Base-by-base conservation (phyloP, 1,284 basidiomycete species). In the Rhizoctonia solani region DNA sequence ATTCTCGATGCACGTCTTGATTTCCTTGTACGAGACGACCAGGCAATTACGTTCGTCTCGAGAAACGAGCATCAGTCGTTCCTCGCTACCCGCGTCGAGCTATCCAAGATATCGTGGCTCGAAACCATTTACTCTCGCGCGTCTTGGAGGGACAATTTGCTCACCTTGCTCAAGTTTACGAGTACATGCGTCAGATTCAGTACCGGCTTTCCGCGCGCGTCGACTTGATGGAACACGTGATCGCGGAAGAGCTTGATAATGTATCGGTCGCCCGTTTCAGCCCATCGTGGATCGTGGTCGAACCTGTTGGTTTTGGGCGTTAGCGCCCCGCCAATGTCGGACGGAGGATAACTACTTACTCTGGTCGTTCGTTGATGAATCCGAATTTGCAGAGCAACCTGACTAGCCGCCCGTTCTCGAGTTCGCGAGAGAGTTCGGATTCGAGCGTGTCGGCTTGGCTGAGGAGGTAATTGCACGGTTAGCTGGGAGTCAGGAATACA, bases 241-340 rank as follows among this genome's bases (percentile, higher is more conserved):
- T 99, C 97, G 29, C 97, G 86, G 84, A 99, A 99, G 55, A 99
- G 85, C 81, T 97, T 98, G 81, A 99, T 85, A 74, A 99, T 93
- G 76, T 99, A 99, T 68, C 95, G 84, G 75, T 99, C 97, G 13
- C 97, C 97, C 1, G 96, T 98, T 76, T 99, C 97, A 6, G 95
- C 95, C 96, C 96, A 99, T 9, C 95, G 85, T 1, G 93, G 87
- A 75, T 98, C 96, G 61, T 92, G 88, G 56, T 96, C 93, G 74
- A 98, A 98, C 74, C 94, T 95, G 72, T 16, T 23, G 6, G 21
- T 46, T 9, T 6, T 9, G 6, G 21, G 19, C 13, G 6, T 14
- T 46, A 46, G 44, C 9, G 9, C 21, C 9, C 11, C 16, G 37
- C n/a, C 37, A 47, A 29, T 3, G 14, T 53, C 34, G 13, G 9